Conservation (phyloP, 176 grass and related monocot genomes). For the Coix lacrymajobi region DNA sequence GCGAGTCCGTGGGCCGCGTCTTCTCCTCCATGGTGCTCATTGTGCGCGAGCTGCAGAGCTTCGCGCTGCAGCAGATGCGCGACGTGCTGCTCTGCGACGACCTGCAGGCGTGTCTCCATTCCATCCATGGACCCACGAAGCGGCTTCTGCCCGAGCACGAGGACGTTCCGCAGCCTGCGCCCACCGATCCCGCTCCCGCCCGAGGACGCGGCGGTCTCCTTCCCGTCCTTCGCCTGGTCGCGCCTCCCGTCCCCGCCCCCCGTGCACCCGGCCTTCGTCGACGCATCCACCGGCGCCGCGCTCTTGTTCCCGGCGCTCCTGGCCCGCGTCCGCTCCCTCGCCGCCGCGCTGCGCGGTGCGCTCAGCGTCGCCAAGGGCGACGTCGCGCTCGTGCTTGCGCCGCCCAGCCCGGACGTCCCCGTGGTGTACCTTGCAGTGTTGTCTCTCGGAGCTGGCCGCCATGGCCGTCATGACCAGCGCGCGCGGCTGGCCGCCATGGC, state of each 20-base stretch:
- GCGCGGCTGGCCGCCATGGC: no score
- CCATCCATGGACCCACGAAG: background rate
- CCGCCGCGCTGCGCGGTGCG: background rate
- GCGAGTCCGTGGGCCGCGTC: slow-evolving; percentile 64
- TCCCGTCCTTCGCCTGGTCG: background rate
- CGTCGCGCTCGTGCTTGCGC: background rate
- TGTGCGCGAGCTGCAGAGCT: slow-evolving; percentile 87
- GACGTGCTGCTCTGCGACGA: slow-evolving; percentile 56
- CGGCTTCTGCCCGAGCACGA: slow-evolving; percentile 4
- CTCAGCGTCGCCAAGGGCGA: background rate
- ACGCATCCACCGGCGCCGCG: background rate
- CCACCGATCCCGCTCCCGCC: background rate
- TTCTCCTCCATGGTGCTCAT: slow-evolving; percentile 99
- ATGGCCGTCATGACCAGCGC: no score
- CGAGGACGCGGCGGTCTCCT: background rate
- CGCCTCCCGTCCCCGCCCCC: background rate
- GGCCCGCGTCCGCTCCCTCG: background rate
- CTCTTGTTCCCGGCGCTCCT: background rate
- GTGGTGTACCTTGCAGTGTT: background rate
- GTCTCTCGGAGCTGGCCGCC: no score
- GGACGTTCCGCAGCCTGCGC: slow-evolving; percentile 10
- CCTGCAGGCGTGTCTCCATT: slow-evolving; percentile 19
- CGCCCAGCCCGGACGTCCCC: background rate
- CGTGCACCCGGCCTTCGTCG: background rate
- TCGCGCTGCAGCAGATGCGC: slow-evolving; percentile 62